phyloP scores from a whole-genome alignment of 2,329 filamentous ascomycete species.

The Epichloe baconii region DNA sequence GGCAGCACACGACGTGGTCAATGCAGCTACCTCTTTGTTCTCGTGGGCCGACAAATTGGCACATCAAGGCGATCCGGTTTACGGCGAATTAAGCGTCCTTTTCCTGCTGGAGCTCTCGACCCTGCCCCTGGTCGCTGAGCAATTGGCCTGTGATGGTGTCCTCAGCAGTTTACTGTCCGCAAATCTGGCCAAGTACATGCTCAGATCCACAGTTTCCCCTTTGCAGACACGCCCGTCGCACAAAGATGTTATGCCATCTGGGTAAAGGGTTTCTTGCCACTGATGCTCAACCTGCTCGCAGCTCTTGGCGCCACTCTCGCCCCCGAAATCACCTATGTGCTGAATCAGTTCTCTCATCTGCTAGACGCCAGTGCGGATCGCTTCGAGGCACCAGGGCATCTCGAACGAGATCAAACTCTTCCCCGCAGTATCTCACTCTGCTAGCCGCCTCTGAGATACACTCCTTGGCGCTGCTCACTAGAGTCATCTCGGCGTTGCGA shows the following conservation, averaged over 20 bases:
- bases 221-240: slow-evolving; percentile 53
- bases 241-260: slow-evolving; percentile 79
- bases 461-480: slow-evolving; percentile 61
- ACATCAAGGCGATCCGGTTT: slow-evolving; percentile 70
- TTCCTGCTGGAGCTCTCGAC: slow-evolving; percentile 82
- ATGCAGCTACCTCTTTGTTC: slow-evolving; percentile 76
- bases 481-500: slow-evolving; percentile 55
- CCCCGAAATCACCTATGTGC: slow-evolving; percentile 70
- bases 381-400: slow-evolving; percentile 49
- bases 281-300: slow-evolving; percentile 78
- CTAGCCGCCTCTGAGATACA: slow-evolving; percentile 65
- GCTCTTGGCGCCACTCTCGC: slow-evolving; percentile 72
- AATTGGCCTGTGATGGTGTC: slow-evolving; percentile 76
- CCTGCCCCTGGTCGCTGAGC: slow-evolving; percentile 70
- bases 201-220: slow-evolving; percentile 53
- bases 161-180: slow-evolving; percentile 68
- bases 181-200: slow-evolving; percentile 65
- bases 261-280: slow-evolving; percentile 73
- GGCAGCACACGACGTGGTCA: slow-evolving; percentile 57
- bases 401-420: slow-evolving; percentile 34
- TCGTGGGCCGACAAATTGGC: slow-evolving; percentile 85
- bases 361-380: slow-evolving; percentile 58
- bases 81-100: slow-evolving; percentile 80
- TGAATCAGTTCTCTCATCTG: slow-evolving; percentile 79
- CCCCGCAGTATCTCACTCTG: slow-evolving; percentile 57